Base-by-base conservation (phyloP, 148 eudicot genomes). In the Rheum nobile region DNA sequence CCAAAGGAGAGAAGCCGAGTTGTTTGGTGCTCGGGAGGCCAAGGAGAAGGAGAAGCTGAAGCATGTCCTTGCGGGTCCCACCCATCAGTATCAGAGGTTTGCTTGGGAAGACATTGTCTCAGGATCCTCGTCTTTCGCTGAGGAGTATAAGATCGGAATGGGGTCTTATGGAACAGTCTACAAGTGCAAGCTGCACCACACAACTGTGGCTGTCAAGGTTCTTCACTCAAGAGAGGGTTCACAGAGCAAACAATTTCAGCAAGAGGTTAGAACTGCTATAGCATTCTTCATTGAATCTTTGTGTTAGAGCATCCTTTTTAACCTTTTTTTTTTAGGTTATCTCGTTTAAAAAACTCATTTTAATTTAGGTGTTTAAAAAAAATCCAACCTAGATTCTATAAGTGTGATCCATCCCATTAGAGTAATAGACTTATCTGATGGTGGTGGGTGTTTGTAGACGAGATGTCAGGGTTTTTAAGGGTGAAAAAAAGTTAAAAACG, bases 131-230 rank as follows among this genome's bases (percentile, higher is more conserved):
- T 85, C 88, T 6, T 89, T 94, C 48, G 82, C 82, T 34, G 83
- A 86, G 1, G 41, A 86, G 65, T 88, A 88, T 68, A 88, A 79
- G 71, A 84, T 91, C 52, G 97, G 98, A 77, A 85, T 78, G 81
- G 98, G 98, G 50, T 85, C 89, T 16, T 84, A 83, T 79, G 98
- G 98, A 76, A 82, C 88, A 50, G 96, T 94, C 28, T 94, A 94
- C 41, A 94, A 89, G 80, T 87, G 93, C 78, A 85, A 81, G 84
- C 85, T 91, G 73, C 96, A 85, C 78, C 93, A 94, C 71, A 89
- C 96, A 21, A 83, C 86, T 22, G 96, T 89, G 46, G 98, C 97
- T 31, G 85, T 87, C 39, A 94, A 94, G 80, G 90, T 94, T 52
- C 91, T 94, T 71, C 91, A 88, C 75, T 81, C 93, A 57, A 76